Evolutionary conservation across 495 filamentous ascomycete species (phyloP), one percentile per base, ranked within the genome.

Genomic region (Penicillium arizonense): DNA sequence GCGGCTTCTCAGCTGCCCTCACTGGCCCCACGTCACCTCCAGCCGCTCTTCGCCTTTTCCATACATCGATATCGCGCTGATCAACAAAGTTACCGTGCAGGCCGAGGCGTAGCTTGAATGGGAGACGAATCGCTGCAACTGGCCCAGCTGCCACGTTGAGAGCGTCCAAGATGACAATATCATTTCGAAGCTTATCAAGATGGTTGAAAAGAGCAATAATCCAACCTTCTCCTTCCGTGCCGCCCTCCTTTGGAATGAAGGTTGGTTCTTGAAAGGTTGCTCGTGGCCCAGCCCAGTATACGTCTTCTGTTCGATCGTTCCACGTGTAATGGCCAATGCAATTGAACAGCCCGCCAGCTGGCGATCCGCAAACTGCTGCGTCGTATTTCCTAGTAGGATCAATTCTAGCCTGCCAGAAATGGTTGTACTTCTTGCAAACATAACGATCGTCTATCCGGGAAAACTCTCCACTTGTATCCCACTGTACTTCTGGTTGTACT

Each of bases 391-490:
- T 64, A 4, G 61, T 63, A 0, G 71, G 70, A 34, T 82, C 78
- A 21, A 79, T 73, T n/a, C 68, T 64, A 0, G 73, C 65, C 47
- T 78, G 77, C 73, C 74, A 84, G 62, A 81, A 82, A 59, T 82
- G 80, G 16, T 70, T 64, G 56, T 83, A 83, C 10, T 68, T 67
- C 57, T 78, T 78, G 21, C 78, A 77, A 7, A 76, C 64, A 33
- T 70, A 75, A 3, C 81, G 73, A 52, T 84, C 80, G 54, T 83
- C 81, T 50, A 84, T 81, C 13, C 80, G 71, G 4, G 79, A 80
- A 70, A 83, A 83, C 59, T 84, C 80, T 18, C 49, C 47, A 16
- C 77, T 77, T 44, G 75, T 78, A 6, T 75, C 75, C 4, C n/a
- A n/a, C n/a, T 62, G 57, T 63, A 75, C 51, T 26, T 69, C 5